A percentile compares a stretch with the other conserved stretches of the same genome.
phyloP scores from a whole-genome alignment of 2,329 filamentous ascomycete species.

The Pseudocercospora pini-densiflorae region DNA sequence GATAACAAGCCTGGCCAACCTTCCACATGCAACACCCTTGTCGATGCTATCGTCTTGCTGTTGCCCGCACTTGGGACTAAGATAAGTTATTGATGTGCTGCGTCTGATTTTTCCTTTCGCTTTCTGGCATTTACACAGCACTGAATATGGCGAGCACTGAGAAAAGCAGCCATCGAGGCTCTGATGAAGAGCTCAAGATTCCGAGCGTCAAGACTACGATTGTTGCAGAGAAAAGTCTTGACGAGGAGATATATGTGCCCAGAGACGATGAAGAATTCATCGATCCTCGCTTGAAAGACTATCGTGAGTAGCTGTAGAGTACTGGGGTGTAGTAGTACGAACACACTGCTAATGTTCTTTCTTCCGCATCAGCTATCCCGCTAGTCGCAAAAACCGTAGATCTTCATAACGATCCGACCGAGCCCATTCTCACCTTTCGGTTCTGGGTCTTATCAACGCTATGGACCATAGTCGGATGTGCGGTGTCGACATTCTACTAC shows the following conservation, averaged over 20 bases:
- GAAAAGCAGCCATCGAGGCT: background rate
- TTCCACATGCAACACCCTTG: background rate
- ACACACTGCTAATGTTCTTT: background rate
- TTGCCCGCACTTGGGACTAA: background rate
- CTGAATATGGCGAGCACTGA: background rate
- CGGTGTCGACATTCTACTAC: constrained; percentile 24
- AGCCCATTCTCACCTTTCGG: constrained; percentile 26
- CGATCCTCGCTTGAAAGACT: constrained; percentile 21
- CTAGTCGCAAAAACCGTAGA: constrained; percentile 21
- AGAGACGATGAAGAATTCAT: constrained; percentile 21
- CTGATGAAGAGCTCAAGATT: background rate
- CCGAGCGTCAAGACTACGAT: background rate
- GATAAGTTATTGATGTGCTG: background rate
- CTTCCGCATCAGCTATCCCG: constrained; percentile 1
- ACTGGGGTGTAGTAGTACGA: background rate
- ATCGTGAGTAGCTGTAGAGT: background rate
- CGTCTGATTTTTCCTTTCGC: background rate
- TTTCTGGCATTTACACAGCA: background rate
- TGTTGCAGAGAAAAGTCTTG: background rate
- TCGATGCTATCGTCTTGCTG: background rate
- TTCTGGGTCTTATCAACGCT: constrained; percentile 27
- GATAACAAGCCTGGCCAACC: constrained; percentile 3
- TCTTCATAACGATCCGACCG: constrained; percentile 22
- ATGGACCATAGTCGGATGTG: constrained; percentile 24
- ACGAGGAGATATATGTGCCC: constrained; percentile 13